Base-by-base conservation (phyloP, 2,329 filamentous ascomycete species). In the Sarocladium brachiariae region DNA sequence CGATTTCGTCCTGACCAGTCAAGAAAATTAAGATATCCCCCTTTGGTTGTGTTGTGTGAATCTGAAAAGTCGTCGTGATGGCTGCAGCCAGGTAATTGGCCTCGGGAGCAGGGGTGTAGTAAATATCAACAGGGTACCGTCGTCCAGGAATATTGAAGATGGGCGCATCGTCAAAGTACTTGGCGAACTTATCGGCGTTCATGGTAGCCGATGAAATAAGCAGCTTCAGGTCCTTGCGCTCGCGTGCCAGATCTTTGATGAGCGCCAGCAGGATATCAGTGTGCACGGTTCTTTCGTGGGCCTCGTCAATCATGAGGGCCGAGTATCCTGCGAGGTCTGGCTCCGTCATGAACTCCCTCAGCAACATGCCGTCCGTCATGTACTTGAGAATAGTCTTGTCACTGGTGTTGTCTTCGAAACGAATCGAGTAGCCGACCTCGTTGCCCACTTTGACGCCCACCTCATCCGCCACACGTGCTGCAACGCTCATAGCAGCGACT, bases 401-500 rank as follows among this genome's bases (percentile, higher is more conserved):
- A 63, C 83, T 89, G 0, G 90, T 95, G 55, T 84, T 84, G 66
- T 96, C 89, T 64, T 99, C 93, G 60, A 97, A 99, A 54, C 93
- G 87, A 58, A 99, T 95, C 0, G 86, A 85, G 65, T 96, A 99
- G 14, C 93, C 93, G 23, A 97, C 92, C 62, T 96, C 89, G 55
- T 89, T 87, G 1, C 93, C 93, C 10, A 97, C 72, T 64, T 92
- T 91, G 53, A 89, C 86, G 0, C 87, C 90, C 72, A 95, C 87
- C 64, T 99, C 93, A 51, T 97, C 91, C 0, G 92, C 89, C 2
- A 99, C 93, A 75, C 93, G 89, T 39, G 89, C 83, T n/a, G 93
- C 92, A 18, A 97, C 92, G 61, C 87, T 93, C 92, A 97, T 97
- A 25, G 93, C 93, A 3, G 93, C 93, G 10, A 99, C 93, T 73